phyloP scores from a whole-genome alignment of 2,329 filamentous ascomycete species.

The Pyrenophora tritici-repentis region DNA sequence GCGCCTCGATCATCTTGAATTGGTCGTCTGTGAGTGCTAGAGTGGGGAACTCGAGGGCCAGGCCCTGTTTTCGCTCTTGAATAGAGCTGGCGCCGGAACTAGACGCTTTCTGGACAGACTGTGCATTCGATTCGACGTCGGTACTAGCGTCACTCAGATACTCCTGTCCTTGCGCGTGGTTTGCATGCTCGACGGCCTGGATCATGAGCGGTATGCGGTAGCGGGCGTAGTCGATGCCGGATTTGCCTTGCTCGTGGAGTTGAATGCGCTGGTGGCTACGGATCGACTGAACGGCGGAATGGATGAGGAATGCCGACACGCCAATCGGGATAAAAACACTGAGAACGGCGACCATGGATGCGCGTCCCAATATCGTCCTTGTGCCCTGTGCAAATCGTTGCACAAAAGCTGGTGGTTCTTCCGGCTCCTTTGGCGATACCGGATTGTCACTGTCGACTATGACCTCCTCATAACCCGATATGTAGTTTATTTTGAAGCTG shows the following conservation, averaged over 20 bases:
- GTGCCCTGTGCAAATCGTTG: constrained; percentile 44
- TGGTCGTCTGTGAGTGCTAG: constrained; percentile 79
- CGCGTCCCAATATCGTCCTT: constrained; percentile 53
- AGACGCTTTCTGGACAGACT: constrained; percentile 19
- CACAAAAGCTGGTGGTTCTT: constrained; percentile 42
- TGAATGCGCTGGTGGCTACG: constrained; percentile 75
- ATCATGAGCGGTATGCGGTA: constrained; percentile 75
- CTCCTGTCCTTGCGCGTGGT: constrained; percentile 69
- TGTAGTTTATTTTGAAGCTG: constrained; percentile 71
- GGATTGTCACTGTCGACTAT: constrained; percentile 72
- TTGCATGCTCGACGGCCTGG: constrained; percentile 75
- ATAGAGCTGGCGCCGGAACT: constrained; percentile 34
- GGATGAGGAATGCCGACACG: constrained; percentile 71
- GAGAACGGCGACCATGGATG: constrained; percentile 70
- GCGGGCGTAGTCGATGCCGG: constrained; percentile 67
- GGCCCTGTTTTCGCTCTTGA: constrained; percentile 36
- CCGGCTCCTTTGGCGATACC: constrained; percentile 54
- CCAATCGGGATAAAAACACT: constrained; percentile 75
- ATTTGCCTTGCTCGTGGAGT: constrained; percentile 73
- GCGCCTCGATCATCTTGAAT: constrained; percentile 79
- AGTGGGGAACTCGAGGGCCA: constrained; percentile 63
- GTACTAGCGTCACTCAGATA: constrained; percentile 67
- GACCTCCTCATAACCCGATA: constrained; percentile 74
- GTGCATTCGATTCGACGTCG: constrained; percentile 35
- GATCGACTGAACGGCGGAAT: constrained; percentile 76